Base-by-base conservation (phyloP, 2,329 filamentous ascomycete species). In the Pseudogymnoascus sp. region DNA sequence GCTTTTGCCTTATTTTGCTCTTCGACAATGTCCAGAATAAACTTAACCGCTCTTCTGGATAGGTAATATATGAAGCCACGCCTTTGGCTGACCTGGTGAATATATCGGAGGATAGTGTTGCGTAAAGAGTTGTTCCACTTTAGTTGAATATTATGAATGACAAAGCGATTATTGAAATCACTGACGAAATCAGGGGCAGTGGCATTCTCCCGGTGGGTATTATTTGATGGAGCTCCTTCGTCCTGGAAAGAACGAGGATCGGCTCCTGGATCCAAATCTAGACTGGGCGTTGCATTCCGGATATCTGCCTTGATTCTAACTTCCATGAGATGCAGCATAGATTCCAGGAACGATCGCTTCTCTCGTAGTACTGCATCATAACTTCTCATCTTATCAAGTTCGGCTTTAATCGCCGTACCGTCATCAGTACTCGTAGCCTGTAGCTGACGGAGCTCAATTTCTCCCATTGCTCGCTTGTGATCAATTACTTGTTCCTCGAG, bases 61-160 rank as follows among this genome's bases (percentile, higher is more conserved):
- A 97, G 88, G 75, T 99, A 99, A 77, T 99, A 99, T 31, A 99
- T 88, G 71, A 99, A 97, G 60, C 94, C 95, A 68, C 94, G 87
- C 60, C 94, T 85, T 75, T 99, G 95, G 72, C 92, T 92, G 70
- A 96, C 94, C 78, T 99, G 94, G 72, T 99, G 94, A 66, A 94
- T 95, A 74, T 99, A 99, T 25, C 94, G 90, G 41, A 99, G 83
- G 59, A 99, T 94, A 70, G 97, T 97, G 71, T 99, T 97, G 63
- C 94, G 86, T 38, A 99, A 77, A 9, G 92, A 85, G 69, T 99
- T 99, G 77, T 96, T 97, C 94, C 94, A 99, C 75, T 99, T 99
- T 63, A 99, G 79, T 71, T 99, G 94, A 72, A 95, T 84, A 70
- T 99, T 99, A 79, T 99, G 94, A 60, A 99, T 89, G 68, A 97